These are phyloP conservation scores for Penicillium brevicompactum DNA, from an alignment of 2,329 filamentous ascomycete species.

Conservation along the genomic window DNA sequence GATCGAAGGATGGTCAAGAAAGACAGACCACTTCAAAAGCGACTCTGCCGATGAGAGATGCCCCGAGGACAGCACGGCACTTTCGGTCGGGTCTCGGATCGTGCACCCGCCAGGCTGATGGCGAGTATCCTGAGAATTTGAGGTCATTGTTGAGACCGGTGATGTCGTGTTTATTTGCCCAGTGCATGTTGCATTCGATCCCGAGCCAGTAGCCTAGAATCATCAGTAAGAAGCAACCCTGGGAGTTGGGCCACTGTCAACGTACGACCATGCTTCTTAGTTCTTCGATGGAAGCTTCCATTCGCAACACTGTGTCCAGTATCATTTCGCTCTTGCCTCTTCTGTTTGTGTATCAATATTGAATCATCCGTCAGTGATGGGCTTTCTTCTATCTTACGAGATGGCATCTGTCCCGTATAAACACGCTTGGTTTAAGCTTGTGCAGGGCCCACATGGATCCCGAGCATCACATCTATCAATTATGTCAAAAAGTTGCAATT, in stretches of 20 bases:
- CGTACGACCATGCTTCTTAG: constrained; percentile 8
- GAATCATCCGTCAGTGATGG: background rate
- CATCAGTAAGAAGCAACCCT: background rate
- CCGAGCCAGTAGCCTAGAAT: background rate
- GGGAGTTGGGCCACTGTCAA: background rate
- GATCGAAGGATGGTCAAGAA: constrained; percentile 4
- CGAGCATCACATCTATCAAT: constrained; percentile 6
- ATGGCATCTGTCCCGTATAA: constrained; percentile 9
- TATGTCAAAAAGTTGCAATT: background rate
- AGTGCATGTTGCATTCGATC: background rate
- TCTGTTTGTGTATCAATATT: background rate
- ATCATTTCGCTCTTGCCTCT: constrained; percentile 11
- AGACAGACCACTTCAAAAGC: constrained; percentile 8
- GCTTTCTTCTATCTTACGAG: constrained; percentile 9
- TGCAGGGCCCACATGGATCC: constrained; percentile 9
- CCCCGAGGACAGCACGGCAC: constrained; percentile 6
- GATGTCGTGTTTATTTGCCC: background rate
- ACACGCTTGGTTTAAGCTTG: constrained; percentile 4
- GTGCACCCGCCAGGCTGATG: constrained; percentile 1
- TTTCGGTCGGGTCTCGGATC: constrained; percentile 7
- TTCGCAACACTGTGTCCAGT: constrained; percentile 8
- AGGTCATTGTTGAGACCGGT: background rate
- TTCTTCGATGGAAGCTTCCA: constrained; percentile 10
- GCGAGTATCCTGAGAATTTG: background rate
- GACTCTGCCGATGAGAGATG: constrained; percentile 12